Base-by-base conservation (phyloP, 1,284 basidiomycete genomes). In the Rhodotorula sp. region DNA sequence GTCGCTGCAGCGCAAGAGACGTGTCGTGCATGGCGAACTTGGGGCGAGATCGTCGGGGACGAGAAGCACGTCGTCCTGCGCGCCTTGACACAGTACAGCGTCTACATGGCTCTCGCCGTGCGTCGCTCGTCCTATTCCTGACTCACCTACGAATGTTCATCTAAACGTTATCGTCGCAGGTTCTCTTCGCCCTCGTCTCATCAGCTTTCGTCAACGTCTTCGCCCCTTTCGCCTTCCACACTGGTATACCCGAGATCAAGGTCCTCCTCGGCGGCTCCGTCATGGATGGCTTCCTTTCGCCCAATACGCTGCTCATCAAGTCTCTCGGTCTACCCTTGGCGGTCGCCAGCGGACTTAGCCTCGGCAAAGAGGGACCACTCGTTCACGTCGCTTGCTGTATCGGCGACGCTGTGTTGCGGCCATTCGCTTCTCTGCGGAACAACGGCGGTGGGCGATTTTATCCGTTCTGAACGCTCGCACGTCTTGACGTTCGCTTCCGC, bases 191-290 rank as follows among this genome's bases (percentile, higher is more conserved):
- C 0, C 81, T 87, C 19, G 76, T 83, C 2, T 90, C 94, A 0
- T 89, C 87, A 39, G 79, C 91, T 47, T 85, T 98, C 67, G 76
- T 78, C 10, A 71, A 73, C 53, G 58, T 68, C 46, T 78, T 76
- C 53, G 77, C 76, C 0, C 72, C 72, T 6, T 64, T 59, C 62
- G 94, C 94, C 17, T 91, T 91, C 52, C 94, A 94, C 39, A 93
- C 91, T 78, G 94, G 94, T 69, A 94, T 97, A 66, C 94, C 94
- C 0, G 95, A 98, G 81, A 90, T 98, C 80, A 99, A 98, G 81
- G 94, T 92, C 2, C 97, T 98, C 67, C 84, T 99, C 55, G 94
- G 92, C 67, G 93, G 92, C n/a, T 98, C 97, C 78, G 94, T 98
- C 34, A 96, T 99, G 72, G 91, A 94, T 77, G 95, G 94, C 27